These are phyloP conservation scores for Delonix regia DNA, from an alignment of 306 rosid genomes.

Conservation along the genomic window DNA sequence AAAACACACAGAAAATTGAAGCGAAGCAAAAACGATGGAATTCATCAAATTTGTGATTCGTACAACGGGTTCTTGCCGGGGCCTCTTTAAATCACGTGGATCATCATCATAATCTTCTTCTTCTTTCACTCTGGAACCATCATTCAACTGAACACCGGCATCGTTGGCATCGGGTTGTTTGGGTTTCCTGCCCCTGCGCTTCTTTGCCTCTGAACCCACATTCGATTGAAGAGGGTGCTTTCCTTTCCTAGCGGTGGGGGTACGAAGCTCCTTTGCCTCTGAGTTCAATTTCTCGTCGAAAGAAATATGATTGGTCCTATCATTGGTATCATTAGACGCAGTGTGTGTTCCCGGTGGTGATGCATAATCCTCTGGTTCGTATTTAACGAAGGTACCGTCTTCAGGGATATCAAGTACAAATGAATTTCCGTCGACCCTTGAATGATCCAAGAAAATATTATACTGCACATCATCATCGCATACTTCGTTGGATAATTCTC, in stretches of 20 bases:
- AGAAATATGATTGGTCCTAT: background rate
- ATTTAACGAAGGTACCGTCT: constrained; percentile 27
- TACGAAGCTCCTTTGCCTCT: background rate
- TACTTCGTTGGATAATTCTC: background rate
- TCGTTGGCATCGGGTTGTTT: background rate
- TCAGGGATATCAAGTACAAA: constrained; percentile 31
- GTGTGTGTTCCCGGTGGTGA: background rate
- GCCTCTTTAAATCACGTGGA: background rate
- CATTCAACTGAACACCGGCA: background rate
- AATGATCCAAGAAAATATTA: constrained; percentile 21
- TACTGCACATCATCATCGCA: background rate
- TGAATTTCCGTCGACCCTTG: constrained; percentile 32
- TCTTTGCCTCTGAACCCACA: background rate
- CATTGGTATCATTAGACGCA: background rate
- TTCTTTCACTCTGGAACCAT: constrained; percentile 13
- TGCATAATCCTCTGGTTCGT: constrained; percentile 12
- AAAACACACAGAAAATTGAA: background rate
- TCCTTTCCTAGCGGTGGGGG: constrained; percentile 18
- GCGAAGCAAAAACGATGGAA: background rate
- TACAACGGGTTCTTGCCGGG: background rate
- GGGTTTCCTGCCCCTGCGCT: background rate
- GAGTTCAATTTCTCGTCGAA: background rate
- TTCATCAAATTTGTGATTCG: constrained; percentile 3
- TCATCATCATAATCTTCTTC: constrained; percentile 27
- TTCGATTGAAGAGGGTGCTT: background rate